Evolutionary conservation across 805 yeast genomes (phyloP).

Genomic region (Candida manassasensis): DNA sequence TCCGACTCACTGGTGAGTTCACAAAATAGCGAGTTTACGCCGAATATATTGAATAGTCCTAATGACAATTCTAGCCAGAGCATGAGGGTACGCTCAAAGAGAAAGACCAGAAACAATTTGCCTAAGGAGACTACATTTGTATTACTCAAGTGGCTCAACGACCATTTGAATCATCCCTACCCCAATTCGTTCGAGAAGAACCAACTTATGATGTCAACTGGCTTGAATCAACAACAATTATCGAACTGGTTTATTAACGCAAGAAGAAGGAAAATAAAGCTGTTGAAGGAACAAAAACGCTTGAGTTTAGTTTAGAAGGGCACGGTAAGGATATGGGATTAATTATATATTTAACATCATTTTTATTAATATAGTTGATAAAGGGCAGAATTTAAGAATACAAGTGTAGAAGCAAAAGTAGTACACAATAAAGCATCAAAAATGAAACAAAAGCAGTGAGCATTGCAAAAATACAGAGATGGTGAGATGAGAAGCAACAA

Average conservation of each 20-base stretch:
- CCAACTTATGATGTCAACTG: conserved; percentile 64
- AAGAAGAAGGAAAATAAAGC: conserved; percentile 65
- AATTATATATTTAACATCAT: too few species aligned
- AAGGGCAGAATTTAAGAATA: too few species aligned
- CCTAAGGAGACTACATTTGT: conserved; percentile 76
- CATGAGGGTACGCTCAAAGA: too few species aligned
- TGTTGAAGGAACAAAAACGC: conserved; percentile 37
- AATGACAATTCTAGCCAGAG: background rate
- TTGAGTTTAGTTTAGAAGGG: conserved; percentile 8
- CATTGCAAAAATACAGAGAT: too few species aligned
- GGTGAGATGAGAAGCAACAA: too few species aligned
- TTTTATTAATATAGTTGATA: too few species aligned
- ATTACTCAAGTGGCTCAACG: conserved; percentile 67
- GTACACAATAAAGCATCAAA: too few species aligned
- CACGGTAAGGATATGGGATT: background rate
- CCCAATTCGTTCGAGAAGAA: conserved; percentile 78
- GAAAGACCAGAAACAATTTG: conserved; percentile 59
- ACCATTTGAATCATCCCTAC: conserved; percentile 75
- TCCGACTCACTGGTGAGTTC: background rate
- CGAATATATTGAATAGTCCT: background rate
- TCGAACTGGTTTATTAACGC: conserved; percentile 89
- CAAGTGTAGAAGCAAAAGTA: too few species aligned
- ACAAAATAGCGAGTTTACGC: background rate
- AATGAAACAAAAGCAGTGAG: too few species aligned
- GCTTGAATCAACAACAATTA: conserved; percentile 74